phyloP scores from a whole-genome alignment of 2,329 filamentous ascomycete genomes.

The Dendryphion nanum region DNA sequence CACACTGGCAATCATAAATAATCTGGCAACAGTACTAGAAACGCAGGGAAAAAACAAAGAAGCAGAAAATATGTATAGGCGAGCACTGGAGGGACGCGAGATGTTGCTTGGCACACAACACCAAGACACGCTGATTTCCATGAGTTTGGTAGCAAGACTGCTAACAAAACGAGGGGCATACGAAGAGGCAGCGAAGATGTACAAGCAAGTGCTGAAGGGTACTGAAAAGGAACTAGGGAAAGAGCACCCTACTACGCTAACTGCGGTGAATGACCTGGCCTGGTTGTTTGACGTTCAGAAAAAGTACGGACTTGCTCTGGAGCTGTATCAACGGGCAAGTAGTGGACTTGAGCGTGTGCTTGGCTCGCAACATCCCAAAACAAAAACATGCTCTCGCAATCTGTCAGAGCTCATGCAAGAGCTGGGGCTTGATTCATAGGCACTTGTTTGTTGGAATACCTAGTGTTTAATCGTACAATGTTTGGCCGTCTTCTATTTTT shows the following conservation, averaged over 20 bases:
- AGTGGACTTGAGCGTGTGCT: conserved; percentile 9
- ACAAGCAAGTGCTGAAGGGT: conserved; percentile 11
- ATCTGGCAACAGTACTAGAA: neutral
- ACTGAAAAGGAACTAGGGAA: conserved; percentile 8
- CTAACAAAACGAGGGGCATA: neutral
- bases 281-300: conserved; percentile 13
- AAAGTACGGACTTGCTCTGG: neutral
- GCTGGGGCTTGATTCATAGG: too few species aligned
- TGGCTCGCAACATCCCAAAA: conserved; percentile 1
- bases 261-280: conserved; percentile 10
- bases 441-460: too few species aligned
- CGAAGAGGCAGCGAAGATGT: conserved; percentile 3
- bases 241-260: conserved; percentile 11
- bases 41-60: conserved; percentile 5
- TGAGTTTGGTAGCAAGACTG: neutral
- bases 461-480: too few species aligned
- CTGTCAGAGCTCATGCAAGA: too few species aligned
- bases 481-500: too few species aligned
- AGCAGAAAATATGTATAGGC: conserved; percentile 2
- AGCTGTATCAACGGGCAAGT: conserved; percentile 12
- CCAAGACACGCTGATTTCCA: neutral
- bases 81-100: conserved; percentile 1
- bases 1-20: conserved; percentile 4
- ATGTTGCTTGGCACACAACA: neutral
- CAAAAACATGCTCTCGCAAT: too few species aligned